Evolutionary conservation across 345 rosid genomes (phyloP).

Genomic region (Melaleuca alternifolia): DNA sequence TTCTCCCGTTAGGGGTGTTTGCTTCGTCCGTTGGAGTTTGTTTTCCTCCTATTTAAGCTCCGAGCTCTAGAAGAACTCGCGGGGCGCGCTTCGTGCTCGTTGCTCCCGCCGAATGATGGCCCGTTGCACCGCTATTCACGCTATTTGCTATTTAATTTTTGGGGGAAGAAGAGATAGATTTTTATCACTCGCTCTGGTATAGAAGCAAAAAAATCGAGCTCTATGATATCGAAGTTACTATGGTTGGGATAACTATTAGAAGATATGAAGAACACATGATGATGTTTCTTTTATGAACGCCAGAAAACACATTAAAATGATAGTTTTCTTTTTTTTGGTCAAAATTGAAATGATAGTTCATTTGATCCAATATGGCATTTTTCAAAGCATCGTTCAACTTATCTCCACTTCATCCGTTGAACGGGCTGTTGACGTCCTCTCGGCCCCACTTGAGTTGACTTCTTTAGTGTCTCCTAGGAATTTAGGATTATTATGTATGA

Average conservation of each 20-base stretch:
- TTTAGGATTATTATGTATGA: not conserved
- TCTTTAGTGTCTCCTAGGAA: not conserved
- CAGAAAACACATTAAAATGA: not conserved
- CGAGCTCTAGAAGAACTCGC: not conserved
- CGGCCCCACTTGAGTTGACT: not conserved
- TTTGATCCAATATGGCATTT: not conserved
- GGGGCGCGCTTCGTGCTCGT: not conserved
- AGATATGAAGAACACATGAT: no score
- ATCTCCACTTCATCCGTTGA: not conserved
- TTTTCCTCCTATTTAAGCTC: not conserved
- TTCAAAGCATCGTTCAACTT: fast-evolving
- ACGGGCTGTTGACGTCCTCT: not conserved
- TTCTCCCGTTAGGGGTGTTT: not conserved
- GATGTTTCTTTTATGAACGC: not conserved
- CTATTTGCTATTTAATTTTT: no score
- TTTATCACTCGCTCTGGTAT: no score
- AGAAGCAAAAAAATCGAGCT: no score
- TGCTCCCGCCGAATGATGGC: not conserved
- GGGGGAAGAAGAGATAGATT: no score
- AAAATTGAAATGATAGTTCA: no score
- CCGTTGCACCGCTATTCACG: not conserved
- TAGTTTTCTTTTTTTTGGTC: no score
- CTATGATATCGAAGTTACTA: no score
- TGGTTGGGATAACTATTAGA: no score
- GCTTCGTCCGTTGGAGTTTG: not conserved